Evolutionary conservation across 2,329 filamentous ascomycete genomes (phyloP).

Genomic region (Penicillium sp.): DNA sequence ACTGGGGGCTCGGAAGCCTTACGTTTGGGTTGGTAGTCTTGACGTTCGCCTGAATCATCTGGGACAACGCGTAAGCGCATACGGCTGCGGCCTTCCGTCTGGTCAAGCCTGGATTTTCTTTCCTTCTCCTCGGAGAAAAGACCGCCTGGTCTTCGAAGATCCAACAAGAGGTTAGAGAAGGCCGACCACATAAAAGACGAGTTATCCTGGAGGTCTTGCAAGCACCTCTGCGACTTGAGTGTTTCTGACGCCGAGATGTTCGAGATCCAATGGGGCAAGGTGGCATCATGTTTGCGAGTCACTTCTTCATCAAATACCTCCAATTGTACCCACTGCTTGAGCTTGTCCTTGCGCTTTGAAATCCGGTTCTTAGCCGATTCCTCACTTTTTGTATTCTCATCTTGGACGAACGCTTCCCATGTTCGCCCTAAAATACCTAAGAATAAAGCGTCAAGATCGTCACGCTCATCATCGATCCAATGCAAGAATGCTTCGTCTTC

Average conservation of each 20-base stretch:
- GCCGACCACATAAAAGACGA: slow-evolving; percentile 72
- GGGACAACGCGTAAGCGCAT: slow-evolving; percentile 88
- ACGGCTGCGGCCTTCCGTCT: slow-evolving; percentile 91
- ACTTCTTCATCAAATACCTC: slow-evolving; percentile 67
- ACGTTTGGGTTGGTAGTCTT: slow-evolving; percentile 82
- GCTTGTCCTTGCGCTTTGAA: slow-evolving; percentile 73
- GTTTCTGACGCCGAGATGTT: slow-evolving; percentile 93
- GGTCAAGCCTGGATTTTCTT: slow-evolving; percentile 86
- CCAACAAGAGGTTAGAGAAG: slow-evolving; percentile 75
- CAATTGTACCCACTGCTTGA: slow-evolving; percentile 76
- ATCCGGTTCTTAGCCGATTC: slow-evolving; percentile 71
- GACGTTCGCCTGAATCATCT: slow-evolving; percentile 66
- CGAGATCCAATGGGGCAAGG: slow-evolving; percentile 87
- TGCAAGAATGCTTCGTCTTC: slow-evolving; percentile 84
- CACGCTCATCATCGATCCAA: slow-evolving; percentile 83
- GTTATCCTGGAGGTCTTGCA: slow-evolving; percentile 94
- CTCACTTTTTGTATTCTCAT: slow-evolving; percentile 77
- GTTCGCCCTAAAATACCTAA: slow-evolving; percentile 74
- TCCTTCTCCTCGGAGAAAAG: slow-evolving; percentile 67
- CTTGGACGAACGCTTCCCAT: slow-evolving; percentile 84
- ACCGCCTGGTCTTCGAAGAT: slow-evolving; percentile 75
- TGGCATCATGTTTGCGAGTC: slow-evolving; percentile 78
- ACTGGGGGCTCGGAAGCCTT: slow-evolving; percentile 58
- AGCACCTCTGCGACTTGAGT: slow-evolving; percentile 80
- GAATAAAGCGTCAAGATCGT: slow-evolving; percentile 78